Evolutionary conservation across 805 yeast species (phyloP).

Genomic region (Candida odintsovae): DNA sequence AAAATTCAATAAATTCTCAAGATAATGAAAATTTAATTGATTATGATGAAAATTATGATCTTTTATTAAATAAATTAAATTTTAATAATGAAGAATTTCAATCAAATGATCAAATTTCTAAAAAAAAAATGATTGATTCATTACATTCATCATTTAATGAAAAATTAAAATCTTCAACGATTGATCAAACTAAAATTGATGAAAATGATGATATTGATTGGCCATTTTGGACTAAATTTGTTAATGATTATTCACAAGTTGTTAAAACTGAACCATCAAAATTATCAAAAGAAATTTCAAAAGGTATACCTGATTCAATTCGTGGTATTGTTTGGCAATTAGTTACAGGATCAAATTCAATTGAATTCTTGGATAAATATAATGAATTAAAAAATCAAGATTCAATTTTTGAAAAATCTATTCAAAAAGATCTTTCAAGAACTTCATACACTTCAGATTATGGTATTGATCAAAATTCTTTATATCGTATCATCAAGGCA

Average conservation of each 20-base stretch:
- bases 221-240: constrained; percentile 85
- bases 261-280: constrained; percentile 56
- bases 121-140: constrained; percentile 42
- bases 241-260: constrained; percentile 66
- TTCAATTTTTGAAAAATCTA: constrained; percentile 67
- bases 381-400: constrained; percentile 41
- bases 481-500: constrained; percentile 73
- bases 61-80: constrained; percentile 54
- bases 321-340: constrained; percentile 93
- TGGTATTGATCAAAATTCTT: constrained; percentile 53
- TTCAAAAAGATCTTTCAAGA: constrained; percentile 76
- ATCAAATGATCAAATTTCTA: constrained; percentile 43
- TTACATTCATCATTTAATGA: constrained; percentile 28
- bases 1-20: constrained; percentile 8
- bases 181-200: too few relatives aligned
- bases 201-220: constrained; percentile 56
- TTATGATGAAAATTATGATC: constrained; percentile 42
- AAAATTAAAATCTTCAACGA: constrained; percentile 15
- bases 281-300: constrained; percentile 54
- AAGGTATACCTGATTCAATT: constrained; percentile 80
- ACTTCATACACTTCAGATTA: constrained; percentile 67
- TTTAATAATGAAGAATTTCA: constrained; percentile 48
- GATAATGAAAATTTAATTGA: constrained; percentile 17
- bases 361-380: constrained; percentile 31
- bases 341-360: constrained; percentile 68